Conservation (phyloP, 108 stramenopile genomes). For the Discostella pseudostelligera region DNA sequence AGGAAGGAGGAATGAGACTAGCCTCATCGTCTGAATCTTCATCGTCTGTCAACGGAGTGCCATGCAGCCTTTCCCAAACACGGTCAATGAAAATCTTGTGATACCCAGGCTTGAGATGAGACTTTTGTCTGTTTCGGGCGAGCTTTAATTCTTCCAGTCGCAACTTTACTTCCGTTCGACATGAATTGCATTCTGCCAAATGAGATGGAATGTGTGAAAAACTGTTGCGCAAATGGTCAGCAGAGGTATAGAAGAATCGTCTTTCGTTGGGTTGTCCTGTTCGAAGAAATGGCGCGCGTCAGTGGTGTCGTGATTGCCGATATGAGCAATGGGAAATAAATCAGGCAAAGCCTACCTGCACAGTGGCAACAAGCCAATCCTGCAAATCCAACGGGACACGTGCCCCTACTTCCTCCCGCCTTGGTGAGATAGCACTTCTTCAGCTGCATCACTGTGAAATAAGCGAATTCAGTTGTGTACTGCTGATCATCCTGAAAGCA, state of each 20-base stretch:
- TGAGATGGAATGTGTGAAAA: slow-evolving; percentile 55
- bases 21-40: neutral
- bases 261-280: slow-evolving; percentile 16
- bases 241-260: slow-evolving; percentile 53
- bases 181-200: slow-evolving; percentile 29
- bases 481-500: slow-evolving; percentile 42
- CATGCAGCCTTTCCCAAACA: slow-evolving; percentile 44
- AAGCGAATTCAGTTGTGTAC: slow-evolving; percentile 52
- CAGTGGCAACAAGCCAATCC: slow-evolving; percentile 49
- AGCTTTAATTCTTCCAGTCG: slow-evolving; percentile 39
- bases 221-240: slow-evolving; percentile 51
- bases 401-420: slow-evolving; percentile 45
- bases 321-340: neutral
- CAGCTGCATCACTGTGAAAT: slow-evolving; percentile 41
- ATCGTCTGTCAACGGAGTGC: slow-evolving; percentile 3
- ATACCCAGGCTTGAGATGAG: slow-evolving; percentile 42
- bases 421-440: slow-evolving; percentile 52
- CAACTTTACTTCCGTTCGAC: slow-evolving; percentile 42
- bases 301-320: neutral
- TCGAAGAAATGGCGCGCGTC: too few relatives aligned
- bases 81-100: slow-evolving; percentile 57
- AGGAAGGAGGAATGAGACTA: too few relatives aligned
- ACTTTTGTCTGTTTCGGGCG: slow-evolving; percentile 48
- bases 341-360: slow-evolving; percentile 9
- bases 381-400: slow-evolving; percentile 49